A percentile compares a stretch with the other conserved stretches of the same genome.
These are phyloP conservation scores for Salix viminalis DNA, from an alignment of 345 rosid genomes.

Conservation along the genomic window DNA sequence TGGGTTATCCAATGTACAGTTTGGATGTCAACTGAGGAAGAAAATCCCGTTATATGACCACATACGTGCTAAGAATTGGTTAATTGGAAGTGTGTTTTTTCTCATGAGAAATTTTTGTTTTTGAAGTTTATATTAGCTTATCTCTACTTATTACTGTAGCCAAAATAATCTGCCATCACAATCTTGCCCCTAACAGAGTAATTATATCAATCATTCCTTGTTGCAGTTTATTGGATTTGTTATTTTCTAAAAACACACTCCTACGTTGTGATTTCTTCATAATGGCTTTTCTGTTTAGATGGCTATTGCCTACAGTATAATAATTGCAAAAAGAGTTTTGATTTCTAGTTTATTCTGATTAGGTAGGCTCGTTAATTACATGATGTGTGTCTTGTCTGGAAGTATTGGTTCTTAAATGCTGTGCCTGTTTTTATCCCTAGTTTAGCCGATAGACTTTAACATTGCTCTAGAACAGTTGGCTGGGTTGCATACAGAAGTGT, in stretches of 20 bases:
- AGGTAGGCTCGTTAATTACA: background rate
- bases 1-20: constrained; percentile 24
- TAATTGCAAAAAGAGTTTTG: background rate
- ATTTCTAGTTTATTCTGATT: background rate
- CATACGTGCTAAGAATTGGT: constrained; percentile 11
- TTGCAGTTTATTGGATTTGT: background rate
- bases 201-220: background rate
- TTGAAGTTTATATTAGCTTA: constrained; percentile 10
- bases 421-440: no score
- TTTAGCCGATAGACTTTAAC: background rate
- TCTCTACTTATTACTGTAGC: constrained; percentile 6
- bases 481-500: background rate
- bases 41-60: constrained; percentile 7
- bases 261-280: background rate
- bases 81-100: constrained; percentile 14
- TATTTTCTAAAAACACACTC: background rate
- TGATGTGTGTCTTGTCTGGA: no score
- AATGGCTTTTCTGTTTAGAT: background rate
- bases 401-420: no score
- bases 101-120: constrained; percentile 15
- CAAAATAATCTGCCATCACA: background rate
- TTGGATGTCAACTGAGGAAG: constrained; percentile 16
- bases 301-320: background rate
- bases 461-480: background rate
- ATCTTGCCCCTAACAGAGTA: constrained; percentile 5